These are phyloP conservation scores for Quercus agrifolia DNA, from an alignment of 306 rosid genomes.

Conservation along the genomic window DNA sequence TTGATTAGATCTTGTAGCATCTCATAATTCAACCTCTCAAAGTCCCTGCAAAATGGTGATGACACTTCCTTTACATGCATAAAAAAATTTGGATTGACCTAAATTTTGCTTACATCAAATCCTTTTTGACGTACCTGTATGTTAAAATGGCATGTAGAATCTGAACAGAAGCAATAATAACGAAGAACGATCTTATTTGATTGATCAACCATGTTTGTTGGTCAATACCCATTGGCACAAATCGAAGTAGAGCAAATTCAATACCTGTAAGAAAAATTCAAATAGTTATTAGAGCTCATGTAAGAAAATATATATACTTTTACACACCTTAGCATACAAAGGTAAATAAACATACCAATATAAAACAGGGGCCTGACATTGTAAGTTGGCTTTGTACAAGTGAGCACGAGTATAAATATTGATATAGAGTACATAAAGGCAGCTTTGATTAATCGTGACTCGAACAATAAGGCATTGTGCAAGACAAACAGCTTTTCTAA, in stretches of 20 bases:
- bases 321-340: neutral
- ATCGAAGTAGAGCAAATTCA: conserved; percentile 49
- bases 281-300: neutral
- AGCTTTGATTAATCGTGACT: conserved; percentile 68
- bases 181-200: conserved; percentile 35
- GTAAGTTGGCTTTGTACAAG: conserved; percentile 79
- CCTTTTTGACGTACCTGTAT: conserved; percentile 42
- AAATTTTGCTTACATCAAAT: neutral
- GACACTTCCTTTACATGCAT: neutral
- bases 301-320: neutral
- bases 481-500: conserved; percentile 66
- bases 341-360: conserved; percentile 34
- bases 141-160: conserved; percentile 64
- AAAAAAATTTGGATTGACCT: neutral
- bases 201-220: conserved; percentile 52
- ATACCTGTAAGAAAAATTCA: conserved; percentile 34
- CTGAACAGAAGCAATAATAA: conserved; percentile 35
- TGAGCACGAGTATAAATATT: conserved; percentile 65
- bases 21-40: conserved; percentile 59
- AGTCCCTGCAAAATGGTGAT: conserved; percentile 48
- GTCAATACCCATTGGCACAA: conserved; percentile 29
- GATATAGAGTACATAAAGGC: conserved; percentile 50
- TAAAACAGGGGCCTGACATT: conserved; percentile 63
- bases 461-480: conserved; percentile 73
- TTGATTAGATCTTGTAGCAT: conserved; percentile 42